Evolutionary conservation across 345 rosid genomes (phyloP), one percentile per base, ranked within the genome.

Genomic region (Kandelia obovata): DNA sequence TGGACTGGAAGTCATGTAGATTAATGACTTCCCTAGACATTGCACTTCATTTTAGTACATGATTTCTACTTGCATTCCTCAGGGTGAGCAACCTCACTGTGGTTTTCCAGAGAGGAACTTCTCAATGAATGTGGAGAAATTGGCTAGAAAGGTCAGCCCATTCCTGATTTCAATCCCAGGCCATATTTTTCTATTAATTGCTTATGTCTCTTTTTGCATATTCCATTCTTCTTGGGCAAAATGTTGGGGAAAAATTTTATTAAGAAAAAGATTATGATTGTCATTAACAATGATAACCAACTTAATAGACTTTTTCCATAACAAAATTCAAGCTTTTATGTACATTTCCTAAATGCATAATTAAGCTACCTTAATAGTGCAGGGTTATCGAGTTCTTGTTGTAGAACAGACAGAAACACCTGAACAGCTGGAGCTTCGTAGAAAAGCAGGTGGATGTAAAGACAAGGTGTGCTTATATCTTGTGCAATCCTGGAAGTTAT

Each of bases 81-180:
- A 95, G 99, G 99, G 99, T 66, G 99, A 89, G 47, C 99, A 95
- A 79, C 99, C 99, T 61, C 99, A 95, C 71, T 95, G 99, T 87
- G 99, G 99, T 68, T 95, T 95, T 84, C 99, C 99, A 4, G 99
- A 95, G 84, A 90, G 69, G 75, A 95, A 92, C 82, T 95, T 89
- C 78, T 84, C 93, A 34, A 76, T 88, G 86, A 90, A 95, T 78
- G 81, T 85, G 34, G 96, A 92, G 84, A 95, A 92, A 82, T 81
- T 95, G 81, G 98, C 96, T 63, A 76, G 83, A 81, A 95, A 95
- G 98, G 98, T 95, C 78, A 35, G 86, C 62, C 46, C 64, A 35
- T 62, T 57, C 51, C 56, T 67, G 47, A 52, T 19, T 56, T 49
- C 53, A 64, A 67, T 71, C 37, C 61, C 34, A 70, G 70, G 49